These are phyloP conservation scores for Ceratocystis smalleyi DNA, from an alignment of 2,329 filamentous ascomycete species.

Conservation along the genomic window DNA sequence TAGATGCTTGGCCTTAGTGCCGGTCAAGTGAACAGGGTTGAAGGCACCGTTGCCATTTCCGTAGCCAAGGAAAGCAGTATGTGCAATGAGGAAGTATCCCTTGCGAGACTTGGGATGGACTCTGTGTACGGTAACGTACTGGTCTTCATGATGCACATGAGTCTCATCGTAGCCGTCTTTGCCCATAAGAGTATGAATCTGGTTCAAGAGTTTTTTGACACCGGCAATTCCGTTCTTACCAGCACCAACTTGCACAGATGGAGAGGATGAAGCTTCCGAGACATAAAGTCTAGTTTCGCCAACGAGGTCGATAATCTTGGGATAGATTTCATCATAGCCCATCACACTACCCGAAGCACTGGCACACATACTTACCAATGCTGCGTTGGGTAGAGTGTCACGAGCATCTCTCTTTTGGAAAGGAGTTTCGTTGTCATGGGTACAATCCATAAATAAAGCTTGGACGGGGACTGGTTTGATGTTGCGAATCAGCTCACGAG, in stretches of 20 bases:
- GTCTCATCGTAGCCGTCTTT: slow-evolving; percentile 89
- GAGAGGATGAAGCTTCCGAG: slow-evolving; percentile 51
- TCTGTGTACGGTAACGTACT: slow-evolving; percentile 91
- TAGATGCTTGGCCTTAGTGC: slow-evolving; percentile 71
- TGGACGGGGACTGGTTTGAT: slow-evolving; percentile 83
- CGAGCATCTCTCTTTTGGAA: slow-evolving; percentile 88
- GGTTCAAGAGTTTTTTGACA: slow-evolving; percentile 83
- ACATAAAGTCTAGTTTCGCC: slow-evolving; percentile 73
- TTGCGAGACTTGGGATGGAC: slow-evolving; percentile 85
- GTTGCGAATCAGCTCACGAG: slow-evolving; percentile 54
- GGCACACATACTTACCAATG: slow-evolving; percentile 88
- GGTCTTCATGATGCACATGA: slow-evolving; percentile 88
- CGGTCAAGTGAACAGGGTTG: slow-evolving; percentile 61
- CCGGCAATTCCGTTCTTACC: slow-evolving; percentile 75
- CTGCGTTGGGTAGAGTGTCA: slow-evolving; percentile 86
- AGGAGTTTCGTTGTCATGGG: slow-evolving; percentile 93
- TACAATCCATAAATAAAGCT: slow-evolving; percentile 97
- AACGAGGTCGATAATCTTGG: slow-evolving; percentile 81
- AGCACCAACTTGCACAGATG: slow-evolving; percentile 46
- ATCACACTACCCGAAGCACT: slow-evolving; percentile 92
- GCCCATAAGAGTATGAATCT: slow-evolving; percentile 91
- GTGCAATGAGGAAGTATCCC: slow-evolving; percentile 88
- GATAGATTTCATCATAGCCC: slow-evolving; percentile 95
- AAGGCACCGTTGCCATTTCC: slow-evolving; percentile 71
- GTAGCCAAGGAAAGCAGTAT: slow-evolving; percentile 87